These are phyloP conservation scores for Marvania coccoides DNA, from an alignment of 139 green algal species.

Conservation along the genomic window DNA sequence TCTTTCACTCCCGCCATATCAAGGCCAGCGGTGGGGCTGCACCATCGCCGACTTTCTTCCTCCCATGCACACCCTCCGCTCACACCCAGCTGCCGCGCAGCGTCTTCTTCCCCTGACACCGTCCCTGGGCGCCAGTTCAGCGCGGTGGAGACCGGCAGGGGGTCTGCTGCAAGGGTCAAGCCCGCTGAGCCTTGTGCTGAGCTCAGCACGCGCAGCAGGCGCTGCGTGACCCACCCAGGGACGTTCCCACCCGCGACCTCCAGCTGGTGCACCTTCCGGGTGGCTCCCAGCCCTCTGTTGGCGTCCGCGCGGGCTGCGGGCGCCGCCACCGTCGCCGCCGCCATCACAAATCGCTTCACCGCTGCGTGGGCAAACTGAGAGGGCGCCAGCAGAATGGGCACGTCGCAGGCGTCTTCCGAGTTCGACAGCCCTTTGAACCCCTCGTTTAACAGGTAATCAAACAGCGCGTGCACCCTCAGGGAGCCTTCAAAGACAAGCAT, in stretches of 20 bases:
- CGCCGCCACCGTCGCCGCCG: neutral
- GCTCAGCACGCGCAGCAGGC: neutral
- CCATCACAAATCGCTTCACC: neutral
- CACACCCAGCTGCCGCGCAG: too few relatives aligned
- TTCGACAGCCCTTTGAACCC: neutral
- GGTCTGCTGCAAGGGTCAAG: too few relatives aligned
- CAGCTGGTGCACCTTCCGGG: neutral
- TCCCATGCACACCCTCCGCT: too few relatives aligned
- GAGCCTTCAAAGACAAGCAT: constrained; percentile 45
- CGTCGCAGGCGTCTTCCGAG: constrained; percentile 28
- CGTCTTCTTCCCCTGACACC: too few relatives aligned
- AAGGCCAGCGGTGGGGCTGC: too few relatives aligned
- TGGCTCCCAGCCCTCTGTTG: neutral
- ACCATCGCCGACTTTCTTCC: too few relatives aligned
- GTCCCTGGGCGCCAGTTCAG: too few relatives aligned
- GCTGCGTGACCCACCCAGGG: neutral
- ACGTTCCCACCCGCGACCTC: neutral
- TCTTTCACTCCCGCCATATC: too few relatives aligned
- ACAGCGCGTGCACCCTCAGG: constrained; percentile 44
- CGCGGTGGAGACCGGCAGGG: too few relatives aligned
- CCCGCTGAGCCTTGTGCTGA: neutral
- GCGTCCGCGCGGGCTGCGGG: neutral
- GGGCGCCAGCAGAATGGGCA: constrained; percentile 52
- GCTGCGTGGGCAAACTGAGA: constrained; percentile 37
- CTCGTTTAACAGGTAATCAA: constrained; percentile 50